Conservation (phyloP, 768 basidiomycete species). For the Pulveroboletus sp. region DNA sequence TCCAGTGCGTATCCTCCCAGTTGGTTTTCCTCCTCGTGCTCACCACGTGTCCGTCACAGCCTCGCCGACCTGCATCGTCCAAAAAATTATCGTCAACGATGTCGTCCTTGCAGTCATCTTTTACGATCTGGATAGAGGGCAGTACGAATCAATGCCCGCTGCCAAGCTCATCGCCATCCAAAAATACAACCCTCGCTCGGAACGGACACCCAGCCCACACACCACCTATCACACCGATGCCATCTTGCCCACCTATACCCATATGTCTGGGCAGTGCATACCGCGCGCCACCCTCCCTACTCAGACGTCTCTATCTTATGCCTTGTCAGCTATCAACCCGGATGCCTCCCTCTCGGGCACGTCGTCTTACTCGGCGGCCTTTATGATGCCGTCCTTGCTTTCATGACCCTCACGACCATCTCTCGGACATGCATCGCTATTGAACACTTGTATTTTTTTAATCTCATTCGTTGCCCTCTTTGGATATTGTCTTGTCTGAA, state of each 20-base stretch:
- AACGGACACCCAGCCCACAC: conserved; percentile 27
- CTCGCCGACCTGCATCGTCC: conserved; percentile 56
- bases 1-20: conserved; percentile 45
- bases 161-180: conserved; percentile 58
- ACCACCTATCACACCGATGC: conserved; percentile 29
- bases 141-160: conserved; percentile 49
- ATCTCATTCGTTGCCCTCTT: conserved; percentile 2
- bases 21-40: conserved; percentile 21
- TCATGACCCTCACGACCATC: conserved; percentile 31
- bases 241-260: conserved; percentile 30
- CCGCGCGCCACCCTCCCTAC: conserved; percentile 29
- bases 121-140: conserved; percentile 65
- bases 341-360: conserved; percentile 19
- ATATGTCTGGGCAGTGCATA: conserved; percentile 34
- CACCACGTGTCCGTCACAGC: conserved; percentile 38
- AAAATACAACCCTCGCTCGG: conserved; percentile 34
- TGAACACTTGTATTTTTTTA: conserved; percentile 20
- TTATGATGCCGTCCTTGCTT: conserved; percentile 32
- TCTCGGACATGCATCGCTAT: conserved; percentile 17
- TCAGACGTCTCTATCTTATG: conserved; percentile 43
- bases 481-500: conserved; percentile 32
- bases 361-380: conserved; percentile 28
- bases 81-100: conserved; percentile 68
- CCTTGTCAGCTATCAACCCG: conserved; percentile 38
- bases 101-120: conserved; percentile 60